Percentiles rank a stretch among this genome's conserved stretches.
Evolutionary conservation across 805 yeast species (phyloP).

Genomic region (Zygosaccharomyces kombuchaensis): DNA sequence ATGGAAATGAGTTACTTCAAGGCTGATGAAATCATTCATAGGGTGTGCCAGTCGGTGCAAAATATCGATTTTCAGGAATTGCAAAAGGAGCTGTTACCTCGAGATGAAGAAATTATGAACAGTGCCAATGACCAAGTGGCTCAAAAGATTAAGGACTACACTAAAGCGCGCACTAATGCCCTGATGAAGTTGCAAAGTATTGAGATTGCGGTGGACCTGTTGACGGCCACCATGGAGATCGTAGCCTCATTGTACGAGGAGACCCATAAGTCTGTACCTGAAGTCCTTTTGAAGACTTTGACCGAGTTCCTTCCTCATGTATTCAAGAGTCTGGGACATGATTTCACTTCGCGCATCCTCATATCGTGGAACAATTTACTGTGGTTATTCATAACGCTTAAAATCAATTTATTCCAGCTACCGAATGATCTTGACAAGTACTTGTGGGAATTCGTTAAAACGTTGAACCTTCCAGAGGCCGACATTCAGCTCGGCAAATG

Average conservation of each 20-base stretch:
- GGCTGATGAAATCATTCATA: slow-evolving; percentile 24
- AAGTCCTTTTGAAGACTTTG: slow-evolving; percentile 17
- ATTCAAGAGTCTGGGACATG: slow-evolving; percentile 42
- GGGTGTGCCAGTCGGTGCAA: slow-evolving; percentile 27
- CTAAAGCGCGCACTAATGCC: slow-evolving; percentile 42
- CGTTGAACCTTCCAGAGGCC: slow-evolving; percentile 13
- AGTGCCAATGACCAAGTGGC: slow-evolving; percentile 20
- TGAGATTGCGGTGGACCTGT: slow-evolving; percentile 68
- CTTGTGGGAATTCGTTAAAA: slow-evolving; percentile 19
- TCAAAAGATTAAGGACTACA: slow-evolving; percentile 34
- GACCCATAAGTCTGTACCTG: slow-evolving; percentile 11
- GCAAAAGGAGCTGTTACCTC: slow-evolving; percentile 20
- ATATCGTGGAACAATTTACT: slow-evolving; percentile 67
- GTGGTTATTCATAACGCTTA: slow-evolving; percentile 41
- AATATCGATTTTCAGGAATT: slow-evolving; percentile 35
- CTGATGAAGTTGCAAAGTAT: slow-evolving; percentile 55
- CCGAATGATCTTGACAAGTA: slow-evolving; percentile 13
- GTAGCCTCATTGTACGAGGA: slow-evolving; percentile 35
- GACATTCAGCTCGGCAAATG: slow-evolving; percentile 36
- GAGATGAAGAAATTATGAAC: slow-evolving; percentile 19
- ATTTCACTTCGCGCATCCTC: slow-evolving; percentile 52
- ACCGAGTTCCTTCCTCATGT: slow-evolving; percentile 31
- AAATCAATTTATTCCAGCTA: slow-evolving; percentile 27
- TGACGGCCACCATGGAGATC: slow-evolving; percentile 69
- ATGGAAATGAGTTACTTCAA: slow-evolving; percentile 21